These are phyloP conservation scores for Phialophora tarda DNA, from an alignment of 2,329 filamentous ascomycete genomes.

Conservation along the genomic window DNA sequence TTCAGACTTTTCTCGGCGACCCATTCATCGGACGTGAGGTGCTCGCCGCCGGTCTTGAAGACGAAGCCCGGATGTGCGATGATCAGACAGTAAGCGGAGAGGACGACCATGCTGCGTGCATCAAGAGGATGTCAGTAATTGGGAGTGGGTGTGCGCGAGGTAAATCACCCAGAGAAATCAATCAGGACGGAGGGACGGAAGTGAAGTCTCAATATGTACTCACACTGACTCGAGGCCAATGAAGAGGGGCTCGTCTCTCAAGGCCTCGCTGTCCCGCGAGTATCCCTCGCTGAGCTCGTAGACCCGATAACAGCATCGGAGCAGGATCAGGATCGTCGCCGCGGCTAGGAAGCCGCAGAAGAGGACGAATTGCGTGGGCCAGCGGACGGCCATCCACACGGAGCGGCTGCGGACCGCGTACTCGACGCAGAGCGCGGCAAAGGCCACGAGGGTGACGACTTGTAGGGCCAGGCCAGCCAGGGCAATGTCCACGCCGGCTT, in stretches of 20 bases:
- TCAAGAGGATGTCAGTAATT: slow-evolving; percentile 22
- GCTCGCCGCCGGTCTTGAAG: slow-evolving; percentile 27
- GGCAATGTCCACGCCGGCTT: slow-evolving; percentile 48
- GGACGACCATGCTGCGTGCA: slow-evolving; percentile 32
- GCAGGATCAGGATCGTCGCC: slow-evolving; percentile 68
- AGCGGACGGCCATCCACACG: slow-evolving; percentile 33
- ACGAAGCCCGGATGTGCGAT: slow-evolving; percentile 34
- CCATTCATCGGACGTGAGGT: not conserved
- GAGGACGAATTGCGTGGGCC: slow-evolving; percentile 54
- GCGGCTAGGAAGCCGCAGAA: slow-evolving; percentile 63
- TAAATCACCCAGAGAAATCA: not conserved
- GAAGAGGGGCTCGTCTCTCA: slow-evolving; percentile 61
- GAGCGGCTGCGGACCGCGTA: slow-evolving; percentile 39
- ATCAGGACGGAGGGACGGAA: not conserved
- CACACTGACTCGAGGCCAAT: slow-evolving; percentile 58
- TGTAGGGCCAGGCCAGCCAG: slow-evolving; percentile 52
- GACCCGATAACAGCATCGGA: slow-evolving; percentile 68
- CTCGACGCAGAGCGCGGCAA: slow-evolving; percentile 43
- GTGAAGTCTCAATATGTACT: not conserved
- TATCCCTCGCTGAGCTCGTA: slow-evolving; percentile 62
- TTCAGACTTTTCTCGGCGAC: not conserved
- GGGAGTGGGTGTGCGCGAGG: not conserved
- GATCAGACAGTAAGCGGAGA: slow-evolving; percentile 28
- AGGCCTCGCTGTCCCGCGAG: slow-evolving; percentile 57
- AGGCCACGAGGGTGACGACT: slow-evolving; percentile 48